Percentiles rank a stretch among this genome's conserved stretches.
Conservation (phyloP, 2,329 filamentous ascomycete genomes). For the Diaporthe vaccinii region DNA sequence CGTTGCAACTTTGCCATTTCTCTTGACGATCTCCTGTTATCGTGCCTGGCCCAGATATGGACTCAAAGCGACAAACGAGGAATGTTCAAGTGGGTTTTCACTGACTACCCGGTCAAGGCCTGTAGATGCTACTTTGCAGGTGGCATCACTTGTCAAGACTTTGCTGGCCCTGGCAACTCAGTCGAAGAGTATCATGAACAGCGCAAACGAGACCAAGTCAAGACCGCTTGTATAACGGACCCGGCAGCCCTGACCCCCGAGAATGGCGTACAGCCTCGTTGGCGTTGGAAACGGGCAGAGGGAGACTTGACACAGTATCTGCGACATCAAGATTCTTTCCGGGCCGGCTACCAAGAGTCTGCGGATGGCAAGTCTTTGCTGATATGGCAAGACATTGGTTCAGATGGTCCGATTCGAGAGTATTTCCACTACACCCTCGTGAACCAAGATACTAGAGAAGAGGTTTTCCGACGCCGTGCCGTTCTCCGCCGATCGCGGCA, state of each 20-base stretch:
- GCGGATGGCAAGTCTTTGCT: not conserved
- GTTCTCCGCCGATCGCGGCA: constrained; percentile 30
- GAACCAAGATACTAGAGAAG: not conserved
- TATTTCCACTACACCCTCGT: not conserved
- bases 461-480: not conserved
- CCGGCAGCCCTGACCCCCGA: constrained; percentile 18
- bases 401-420: constrained; percentile 13
- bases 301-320: constrained; percentile 2
- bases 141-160: not conserved
- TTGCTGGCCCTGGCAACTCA: not conserved
- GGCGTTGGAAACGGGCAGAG: constrained; percentile 5
- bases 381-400: constrained; percentile 14
- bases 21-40: constrained; percentile 30
- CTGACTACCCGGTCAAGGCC: not conserved
- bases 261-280: constrained; percentile 19
- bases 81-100: constrained; percentile 28
- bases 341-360: not conserved
- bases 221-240: constrained; percentile 26
- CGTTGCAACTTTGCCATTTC: constrained; percentile 20
- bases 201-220: constrained; percentile 8
- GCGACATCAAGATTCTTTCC: not conserved
- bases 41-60: constrained; percentile 25
- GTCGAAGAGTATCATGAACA: not conserved
- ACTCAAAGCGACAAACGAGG: not conserved
- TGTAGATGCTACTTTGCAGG: not conserved